Conservation (phyloP, 2,329 filamentous ascomycete species). For the Diaporthe humulicola region DNA sequence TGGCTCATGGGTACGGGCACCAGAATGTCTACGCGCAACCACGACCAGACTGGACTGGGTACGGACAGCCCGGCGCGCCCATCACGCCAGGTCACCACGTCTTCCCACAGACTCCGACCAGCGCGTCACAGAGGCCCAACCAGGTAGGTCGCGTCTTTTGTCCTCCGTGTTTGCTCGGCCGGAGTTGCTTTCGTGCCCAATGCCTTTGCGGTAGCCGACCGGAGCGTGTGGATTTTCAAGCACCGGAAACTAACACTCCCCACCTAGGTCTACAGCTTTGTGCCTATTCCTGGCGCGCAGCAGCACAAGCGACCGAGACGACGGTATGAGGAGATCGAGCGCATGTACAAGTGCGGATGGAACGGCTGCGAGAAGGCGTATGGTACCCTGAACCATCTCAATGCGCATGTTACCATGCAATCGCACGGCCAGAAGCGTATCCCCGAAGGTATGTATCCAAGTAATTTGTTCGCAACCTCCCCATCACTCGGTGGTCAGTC, state of each 20-base stretch:
- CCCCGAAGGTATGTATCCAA: constrained; percentile 85
- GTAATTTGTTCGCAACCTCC: neutral
- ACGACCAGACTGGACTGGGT: constrained; percentile 81
- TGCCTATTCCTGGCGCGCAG: constrained; percentile 95
- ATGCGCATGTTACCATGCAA: constrained; percentile 99
- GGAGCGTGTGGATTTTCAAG: neutral
- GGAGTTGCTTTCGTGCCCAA: too few species aligned
- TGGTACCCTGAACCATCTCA: constrained; percentile 95
- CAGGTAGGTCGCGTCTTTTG: constrained; percentile 66
- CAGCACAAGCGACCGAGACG: constrained; percentile 96
- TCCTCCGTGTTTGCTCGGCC: neutral
- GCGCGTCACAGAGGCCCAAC: constrained; percentile 67
- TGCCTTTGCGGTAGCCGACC: neutral
- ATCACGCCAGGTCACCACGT: constrained; percentile 66
- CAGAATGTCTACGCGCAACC: constrained; percentile 72
- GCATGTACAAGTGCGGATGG: constrained; percentile 99
- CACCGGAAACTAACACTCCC: constrained; percentile 41
- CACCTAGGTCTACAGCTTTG: constrained; percentile 94
- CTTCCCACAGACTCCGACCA: constrained; percentile 67
- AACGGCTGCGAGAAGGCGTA: constrained; percentile 99
- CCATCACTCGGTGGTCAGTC: neutral
- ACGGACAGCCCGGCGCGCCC: constrained; percentile 65
- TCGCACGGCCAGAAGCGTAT: constrained; percentile 95
- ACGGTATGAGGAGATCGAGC: constrained; percentile 97
- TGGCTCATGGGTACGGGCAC: constrained; percentile 82